phyloP scores from a whole-genome alignment of 768 basidiomycete genomes.

The Lentinula sp. region DNA sequence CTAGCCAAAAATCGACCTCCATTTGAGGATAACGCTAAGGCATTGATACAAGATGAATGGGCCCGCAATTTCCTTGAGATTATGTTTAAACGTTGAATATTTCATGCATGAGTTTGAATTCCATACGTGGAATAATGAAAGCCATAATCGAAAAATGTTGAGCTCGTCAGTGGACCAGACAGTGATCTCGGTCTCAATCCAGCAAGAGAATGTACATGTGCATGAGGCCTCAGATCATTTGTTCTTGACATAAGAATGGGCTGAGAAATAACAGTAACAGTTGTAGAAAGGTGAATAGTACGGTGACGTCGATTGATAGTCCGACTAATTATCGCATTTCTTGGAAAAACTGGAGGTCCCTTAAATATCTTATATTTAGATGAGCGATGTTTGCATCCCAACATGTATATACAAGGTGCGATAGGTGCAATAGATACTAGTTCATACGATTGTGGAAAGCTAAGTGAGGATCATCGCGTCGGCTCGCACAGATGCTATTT shows the following conservation, averaged over 20 bases:
- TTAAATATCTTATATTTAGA: not conserved
- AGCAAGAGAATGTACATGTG: not conserved
- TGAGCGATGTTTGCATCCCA: too few relatives aligned
- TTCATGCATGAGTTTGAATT: not conserved
- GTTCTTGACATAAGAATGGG: not conserved
- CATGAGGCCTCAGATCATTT: not conserved
- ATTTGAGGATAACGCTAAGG: slow-evolving; percentile 52
- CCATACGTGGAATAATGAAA: slow-evolving; percentile 19
- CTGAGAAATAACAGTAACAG: not conserved
- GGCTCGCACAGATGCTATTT: slow-evolving; percentile 16
- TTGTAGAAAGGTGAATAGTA: not conserved
- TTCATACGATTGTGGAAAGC: too few relatives aligned
- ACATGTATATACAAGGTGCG: too few relatives aligned
- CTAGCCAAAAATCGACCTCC: slow-evolving; percentile 60
- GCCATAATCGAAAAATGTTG: slow-evolving; percentile 12
- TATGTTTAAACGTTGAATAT: not conserved
- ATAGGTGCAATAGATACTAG: not conserved
- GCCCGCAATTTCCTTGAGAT: slow-evolving; percentile 27
- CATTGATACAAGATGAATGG: slow-evolving; percentile 63
- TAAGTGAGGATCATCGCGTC: slow-evolving; percentile 5
- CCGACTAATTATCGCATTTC: too few relatives aligned
- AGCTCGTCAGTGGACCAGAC: not conserved
- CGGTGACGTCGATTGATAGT: too few relatives aligned
- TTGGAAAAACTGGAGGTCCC: too few relatives aligned
- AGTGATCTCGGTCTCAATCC: not conserved